Base-by-base conservation (phyloP, 176 grass and related monocot species). In the Triticum dicoccoides region DNA sequence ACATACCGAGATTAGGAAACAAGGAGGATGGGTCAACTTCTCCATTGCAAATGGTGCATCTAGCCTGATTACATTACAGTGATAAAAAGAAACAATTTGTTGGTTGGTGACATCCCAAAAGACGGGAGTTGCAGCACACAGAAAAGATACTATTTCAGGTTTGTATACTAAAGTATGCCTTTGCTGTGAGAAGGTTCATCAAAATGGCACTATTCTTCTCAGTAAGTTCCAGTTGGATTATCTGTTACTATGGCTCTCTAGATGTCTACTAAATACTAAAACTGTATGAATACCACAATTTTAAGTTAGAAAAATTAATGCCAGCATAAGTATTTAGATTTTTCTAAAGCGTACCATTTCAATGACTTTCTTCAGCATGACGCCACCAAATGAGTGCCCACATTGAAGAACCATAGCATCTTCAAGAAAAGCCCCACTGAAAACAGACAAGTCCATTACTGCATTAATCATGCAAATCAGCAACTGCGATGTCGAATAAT, bases 391-490 rank as follows among this genome's bases (percentile, higher is more conserved):
- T 76, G 94, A 94, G 87, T 94, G 90, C 30, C 95, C 95, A 77
- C 94, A 97, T 44, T 90, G 80, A 9, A 97, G 87, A 85, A 97
- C 92, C 88, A 94, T 87, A 24, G 92, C 94, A 92, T 97, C 94
- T 79, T 97, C 94, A 85, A 97, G 90, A 77, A 97, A 97, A 76
- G 88, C 70, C 25, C 94, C 88, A 66, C 94, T 97, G 69, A 34
- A 74, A 77, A 37, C 47, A 87, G 12, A 63, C 33, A 80, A 84
- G 64, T 77, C 27, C 62, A 82, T 81, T 70, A 75, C 8, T 77
- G 25, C 41, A 76, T 58, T 77, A 37, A 82, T 67, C 34, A 77
- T 45, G 25, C 39, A 24, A 11, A 80, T 34, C 6, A 42, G 39
- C 8, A 5, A 45, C 59, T 27, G n/a, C 44, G 20, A 67, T 54